Evolutionary conservation across 2,329 filamentous ascomycete species (phyloP).

Genomic region (Periconia sp.): DNA sequence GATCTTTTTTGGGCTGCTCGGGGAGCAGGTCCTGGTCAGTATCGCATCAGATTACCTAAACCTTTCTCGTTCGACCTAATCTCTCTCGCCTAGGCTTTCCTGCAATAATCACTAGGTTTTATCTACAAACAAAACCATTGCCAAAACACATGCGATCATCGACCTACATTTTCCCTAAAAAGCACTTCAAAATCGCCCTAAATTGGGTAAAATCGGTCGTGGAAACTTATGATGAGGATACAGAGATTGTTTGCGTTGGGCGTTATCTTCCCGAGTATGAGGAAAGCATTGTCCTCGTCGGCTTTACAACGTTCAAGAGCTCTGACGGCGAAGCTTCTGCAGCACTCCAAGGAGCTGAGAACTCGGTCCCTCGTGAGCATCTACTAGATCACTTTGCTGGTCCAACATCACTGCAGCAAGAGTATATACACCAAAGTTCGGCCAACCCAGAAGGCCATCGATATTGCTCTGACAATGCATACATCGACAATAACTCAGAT

Average conservation of each 20-base stretch:
- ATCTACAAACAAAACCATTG: slow-evolving; percentile 49
- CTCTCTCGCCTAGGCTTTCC: slow-evolving; percentile 53
- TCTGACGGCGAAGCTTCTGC: slow-evolving; percentile 39
- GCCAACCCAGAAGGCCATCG: too few species aligned
- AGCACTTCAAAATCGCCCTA: slow-evolving; percentile 53
- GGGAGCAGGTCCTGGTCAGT: too few species aligned
- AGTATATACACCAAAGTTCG: too few species aligned
- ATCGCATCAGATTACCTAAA: too few species aligned
- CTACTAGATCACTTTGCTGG: too few species aligned
- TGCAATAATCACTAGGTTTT: slow-evolving; percentile 58
- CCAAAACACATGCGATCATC: slow-evolving; percentile 37
- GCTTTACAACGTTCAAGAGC: slow-evolving; percentile 52
- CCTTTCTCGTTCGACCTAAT: too few species aligned
- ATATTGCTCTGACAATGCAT: too few species aligned
- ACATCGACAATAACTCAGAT: too few species aligned
- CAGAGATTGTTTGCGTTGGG: slow-evolving; percentile 51
- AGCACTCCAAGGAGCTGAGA: too few species aligned
- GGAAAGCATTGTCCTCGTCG: slow-evolving; percentile 42
- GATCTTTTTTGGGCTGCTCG: too few species aligned
- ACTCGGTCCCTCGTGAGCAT: too few species aligned
- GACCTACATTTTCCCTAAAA: slow-evolving; percentile 56
- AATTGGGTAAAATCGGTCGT: slow-evolving; percentile 52
- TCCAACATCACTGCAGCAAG: too few species aligned
- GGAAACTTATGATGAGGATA: slow-evolving; percentile 44
- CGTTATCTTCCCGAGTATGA: slow-evolving; percentile 33